Base-by-base conservation (phyloP, 1,139 yeast genomes). In the Candida sanyaensis region DNA sequence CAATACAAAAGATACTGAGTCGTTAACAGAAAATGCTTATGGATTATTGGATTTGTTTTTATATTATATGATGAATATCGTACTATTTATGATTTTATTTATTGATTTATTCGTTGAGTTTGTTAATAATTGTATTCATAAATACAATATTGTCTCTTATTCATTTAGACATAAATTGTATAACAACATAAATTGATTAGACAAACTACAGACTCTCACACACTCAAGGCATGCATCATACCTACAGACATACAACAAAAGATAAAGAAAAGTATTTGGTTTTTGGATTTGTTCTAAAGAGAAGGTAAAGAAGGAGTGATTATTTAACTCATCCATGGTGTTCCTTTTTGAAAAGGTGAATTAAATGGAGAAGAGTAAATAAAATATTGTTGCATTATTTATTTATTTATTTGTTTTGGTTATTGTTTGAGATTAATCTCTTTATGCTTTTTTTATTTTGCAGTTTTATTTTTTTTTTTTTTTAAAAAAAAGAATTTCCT, bases 101-200 rank as follows among this genome's bases (percentile, higher is more conserved):
- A 41, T 47, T 13, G 55, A 52, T 37, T 41, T 50, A 17, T 17
- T 49, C 7, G 38, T 47, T 17, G 58, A 55, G 8, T 50, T 50
- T 40, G 13, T 49, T 5, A 44, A 54, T 38, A 41, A 49, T 30
- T 50, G 55, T 42, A 24, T 48, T 10, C 47, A 50, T 27, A 55
- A 55, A 28, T 53, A 53, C 12, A 52, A 54, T 30, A 54, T 55
- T 28, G 48, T 55, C 13, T 44, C 47, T 23, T 49, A 52, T 40
- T 50, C 58, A 21, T 46, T 50, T 29, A 54, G 48, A 43, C 54
- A 55, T 45, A 51, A 55, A 44, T 39, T 55, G 39, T 55, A 55
- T 43, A 55, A 55, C 41, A 55, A 55, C 45, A 55, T 55, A 24
- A 55, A 55, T 37, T 55, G 44, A 46, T 23, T 23, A 9, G 24